phyloP scores from a whole-genome alignment of 2,329 filamentous ascomycete genomes.

The Colletotrichum sp. region DNA sequence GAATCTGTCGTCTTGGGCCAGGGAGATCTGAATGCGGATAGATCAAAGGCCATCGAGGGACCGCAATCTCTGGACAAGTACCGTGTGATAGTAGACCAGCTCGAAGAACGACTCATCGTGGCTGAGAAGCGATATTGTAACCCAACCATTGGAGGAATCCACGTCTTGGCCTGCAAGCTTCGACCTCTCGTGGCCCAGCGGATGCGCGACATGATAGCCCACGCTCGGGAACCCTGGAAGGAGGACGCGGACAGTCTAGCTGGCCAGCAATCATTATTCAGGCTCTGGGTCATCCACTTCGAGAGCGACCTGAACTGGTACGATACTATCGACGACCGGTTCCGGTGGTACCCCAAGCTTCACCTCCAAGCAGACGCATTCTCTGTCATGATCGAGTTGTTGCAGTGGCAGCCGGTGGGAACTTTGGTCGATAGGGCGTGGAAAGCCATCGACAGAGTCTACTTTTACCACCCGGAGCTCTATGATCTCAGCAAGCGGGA shows the following conservation, averaged over 20 bases:
- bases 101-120: constrained; percentile 47
- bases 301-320: constrained; percentile 54
- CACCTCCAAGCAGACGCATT: constrained; percentile 64
- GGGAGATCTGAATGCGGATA: constrained; percentile 44
- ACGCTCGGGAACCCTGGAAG: constrained; percentile 51
- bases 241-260: constrained; percentile 53
- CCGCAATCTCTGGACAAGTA: constrained; percentile 45
- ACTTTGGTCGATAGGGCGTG: constrained; percentile 59
- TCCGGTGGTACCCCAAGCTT: constrained; percentile 59
- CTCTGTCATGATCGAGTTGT: constrained; percentile 58
- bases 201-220: constrained; percentile 51
- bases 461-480: constrained; percentile 54
- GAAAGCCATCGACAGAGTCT: constrained; percentile 50
- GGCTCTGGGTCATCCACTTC: constrained; percentile 52
- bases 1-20: constrained; percentile 43
- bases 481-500: constrained; percentile 51
- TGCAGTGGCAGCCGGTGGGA: constrained; percentile 52
- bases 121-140: constrained; percentile 58
- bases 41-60: constrained; percentile 52
- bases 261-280: constrained; percentile 61
- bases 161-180: constrained; percentile 52
- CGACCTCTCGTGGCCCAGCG: constrained; percentile 53
- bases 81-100: constrained; percentile 41
- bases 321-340: constrained; percentile 47
- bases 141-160: constrained; percentile 54